Base-by-base conservation (phyloP, 495 filamentous ascomycete genomes). In the Talaromyces borbonicus region DNA sequence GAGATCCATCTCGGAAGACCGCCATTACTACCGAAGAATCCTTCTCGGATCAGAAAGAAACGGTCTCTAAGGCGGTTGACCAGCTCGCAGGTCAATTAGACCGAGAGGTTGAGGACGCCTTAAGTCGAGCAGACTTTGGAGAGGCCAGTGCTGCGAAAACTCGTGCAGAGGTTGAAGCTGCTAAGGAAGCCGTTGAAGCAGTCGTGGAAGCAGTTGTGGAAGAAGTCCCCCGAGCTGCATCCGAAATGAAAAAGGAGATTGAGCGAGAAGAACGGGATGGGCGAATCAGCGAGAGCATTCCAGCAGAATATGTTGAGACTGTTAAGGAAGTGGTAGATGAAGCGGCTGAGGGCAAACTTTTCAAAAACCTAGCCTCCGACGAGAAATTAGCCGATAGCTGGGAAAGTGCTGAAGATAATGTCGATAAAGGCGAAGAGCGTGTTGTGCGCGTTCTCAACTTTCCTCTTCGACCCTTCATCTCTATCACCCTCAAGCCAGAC, bases 381-480 rank as follows among this genome's bases (percentile, higher is more conserved):
- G 83, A 87, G 46, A 67, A 65, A 20, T 44, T 73, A 12, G 67
- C 57, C 42, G 77, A 76, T 47, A 86, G 79, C 60, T 90, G 84
- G 85, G 85, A 90, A 63, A 90, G 82, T 50, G 82, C 79, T 8
- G 87, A 90, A 58, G 86, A 84, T 37, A 77, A 77, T 29, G 74
- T 78, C 9, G 76, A 78, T 39, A 83, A 93, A 58, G 81, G 81
- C 47, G 66, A 77, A 27, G 71, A 75, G 20, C 66, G 72, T 25
- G 70, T 80, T 22, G 75, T 95, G 19, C 79, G 72, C 54, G 88
- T 97, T 35, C 86, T 90, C 66, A 90, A 93, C 57, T 95, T 99
- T 65, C 93, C 90, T 12, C 85, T 99, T 78, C 83, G 78, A 58
- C 90, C 93, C 8, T 99, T 94, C 72, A 87, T 90, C 39, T 80